Evolutionary conservation across 2,329 filamentous ascomycete genomes (phyloP).

Genomic region (Dactylellina leptospora): DNA sequence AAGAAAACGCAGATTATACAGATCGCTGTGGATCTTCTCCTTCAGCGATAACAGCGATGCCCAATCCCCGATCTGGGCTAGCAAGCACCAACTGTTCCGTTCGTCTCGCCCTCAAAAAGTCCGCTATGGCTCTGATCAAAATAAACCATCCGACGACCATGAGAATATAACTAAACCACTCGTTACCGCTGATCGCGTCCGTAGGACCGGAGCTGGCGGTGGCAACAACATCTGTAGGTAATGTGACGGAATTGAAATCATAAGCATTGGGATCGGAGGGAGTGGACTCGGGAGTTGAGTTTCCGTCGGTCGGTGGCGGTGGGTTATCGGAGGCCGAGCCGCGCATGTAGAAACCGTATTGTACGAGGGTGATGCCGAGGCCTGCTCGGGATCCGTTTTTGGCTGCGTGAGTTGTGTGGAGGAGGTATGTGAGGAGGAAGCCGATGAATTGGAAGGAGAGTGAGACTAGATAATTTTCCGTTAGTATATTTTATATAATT

Average conservation of each 20-base stretch:
- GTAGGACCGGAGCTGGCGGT: constrained; percentile 59
- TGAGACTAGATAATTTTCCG: constrained; percentile 66
- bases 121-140: constrained; percentile 88
- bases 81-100: constrained; percentile 94
- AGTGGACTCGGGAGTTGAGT: constrained; percentile 65
- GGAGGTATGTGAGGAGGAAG: constrained; percentile 95
- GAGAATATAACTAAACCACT: constrained; percentile 89
- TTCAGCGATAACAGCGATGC: constrained; percentile 84
- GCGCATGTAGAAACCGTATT: constrained; percentile 97
- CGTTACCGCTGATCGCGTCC: constrained; percentile 73
- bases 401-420: constrained; percentile 96
- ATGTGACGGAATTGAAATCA: constrained; percentile 71
- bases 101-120: constrained; percentile 84
- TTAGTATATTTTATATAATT: constrained; percentile 24
- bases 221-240: constrained; percentile 69
- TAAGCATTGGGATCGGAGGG: constrained; percentile 90
- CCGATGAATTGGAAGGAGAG: constrained; percentile 97
- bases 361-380: constrained; percentile 91
- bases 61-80: constrained; percentile 86
- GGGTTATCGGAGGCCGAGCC: constrained; percentile 64
- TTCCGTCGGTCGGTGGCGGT: constrained; percentile 58
- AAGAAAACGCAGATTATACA: constrained; percentile 66
- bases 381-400: constrained; percentile 97
- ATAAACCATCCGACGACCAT: constrained; percentile 99
- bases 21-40: constrained; percentile 81